Evolutionary conservation across 139 green algal species (phyloP).

Genomic region (Tetradesmus lagerheimii): DNA sequence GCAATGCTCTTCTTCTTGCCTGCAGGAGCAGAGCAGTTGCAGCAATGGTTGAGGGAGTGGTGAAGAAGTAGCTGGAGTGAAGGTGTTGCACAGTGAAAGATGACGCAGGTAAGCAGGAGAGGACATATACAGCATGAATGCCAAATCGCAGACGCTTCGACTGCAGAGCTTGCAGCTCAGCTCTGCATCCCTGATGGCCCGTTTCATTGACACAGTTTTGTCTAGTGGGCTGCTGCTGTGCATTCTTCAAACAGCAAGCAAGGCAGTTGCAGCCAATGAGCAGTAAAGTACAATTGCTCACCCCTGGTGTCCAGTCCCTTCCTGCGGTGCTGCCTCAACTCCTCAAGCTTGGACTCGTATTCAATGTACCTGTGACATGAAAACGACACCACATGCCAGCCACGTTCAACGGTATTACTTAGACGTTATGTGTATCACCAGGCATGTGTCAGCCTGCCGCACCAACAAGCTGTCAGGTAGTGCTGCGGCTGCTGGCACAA

Average conservation of each 20-base stretch:
- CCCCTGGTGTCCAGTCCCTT: constrained; percentile 34
- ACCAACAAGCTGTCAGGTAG: not conserved
- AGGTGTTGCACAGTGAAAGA: too few relatives aligned
- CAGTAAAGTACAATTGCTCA: too few relatives aligned
- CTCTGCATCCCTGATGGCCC: too few relatives aligned
- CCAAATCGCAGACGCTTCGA: too few relatives aligned
- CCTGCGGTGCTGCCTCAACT: constrained; percentile 70
- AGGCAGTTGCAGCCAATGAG: not conserved
- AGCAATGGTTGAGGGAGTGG: too few relatives aligned
- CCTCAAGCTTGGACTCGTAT: constrained; percentile 87
- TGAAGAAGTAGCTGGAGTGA: too few relatives aligned
- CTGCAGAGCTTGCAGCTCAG: too few relatives aligned
- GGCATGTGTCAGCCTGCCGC: not conserved
- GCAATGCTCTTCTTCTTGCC: constrained; percentile 68
- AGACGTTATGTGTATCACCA: not conserved
- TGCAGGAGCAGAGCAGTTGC: not conserved
- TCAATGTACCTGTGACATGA: constrained; percentile 77
- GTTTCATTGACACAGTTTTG: too few relatives aligned
- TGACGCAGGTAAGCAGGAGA: too few relatives aligned
- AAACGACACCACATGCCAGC: too few relatives aligned
- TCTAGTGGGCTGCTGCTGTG: not conserved
- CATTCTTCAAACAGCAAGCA: not conserved
- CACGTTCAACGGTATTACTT: not conserved
- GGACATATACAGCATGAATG: too few relatives aligned
- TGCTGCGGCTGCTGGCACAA: not conserved